phyloP scores from a whole-genome alignment of 805 yeast genomes.

The Metschnikowia rubicola region DNA sequence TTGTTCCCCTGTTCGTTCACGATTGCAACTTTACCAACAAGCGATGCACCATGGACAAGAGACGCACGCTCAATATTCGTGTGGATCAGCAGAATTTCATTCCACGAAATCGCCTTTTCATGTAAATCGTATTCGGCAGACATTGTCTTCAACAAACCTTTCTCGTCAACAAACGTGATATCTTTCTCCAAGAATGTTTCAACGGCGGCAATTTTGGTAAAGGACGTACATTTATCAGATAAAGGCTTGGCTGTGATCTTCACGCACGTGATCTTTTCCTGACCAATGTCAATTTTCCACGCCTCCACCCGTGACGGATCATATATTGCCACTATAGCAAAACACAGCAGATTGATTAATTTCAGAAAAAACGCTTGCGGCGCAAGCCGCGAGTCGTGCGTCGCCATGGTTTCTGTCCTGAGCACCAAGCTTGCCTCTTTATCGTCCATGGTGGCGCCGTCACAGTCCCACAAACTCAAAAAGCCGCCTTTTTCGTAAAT shows the following conservation, averaged over 20 bases:
- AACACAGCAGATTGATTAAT: conserved; percentile 10
- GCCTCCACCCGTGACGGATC: conserved; percentile 32
- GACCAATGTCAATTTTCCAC: conserved; percentile 36
- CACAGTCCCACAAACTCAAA: conserved; percentile 63
- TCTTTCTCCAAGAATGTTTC: conserved; percentile 47
- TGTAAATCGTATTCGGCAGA: conserved; percentile 18
- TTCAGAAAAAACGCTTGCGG: conserved; percentile 27
- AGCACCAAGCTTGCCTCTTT: conserved; percentile 26
- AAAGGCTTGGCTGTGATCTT: conserved; percentile 23
- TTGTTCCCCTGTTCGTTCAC: conserved; percentile 51
- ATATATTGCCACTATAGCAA: conserved; percentile 52
- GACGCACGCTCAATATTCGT: conserved; percentile 55
- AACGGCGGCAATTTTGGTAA: conserved; percentile 49
- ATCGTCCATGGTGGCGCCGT: conserved; percentile 29
- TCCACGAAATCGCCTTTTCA: conserved; percentile 47
- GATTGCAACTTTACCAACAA: conserved; percentile 67
- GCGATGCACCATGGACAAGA: conserved; percentile 66
- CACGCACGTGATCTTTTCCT: neutral
- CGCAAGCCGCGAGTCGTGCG: conserved; percentile 3
- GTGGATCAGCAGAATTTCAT: conserved; percentile 43
- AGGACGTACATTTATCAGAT: conserved; percentile 32
- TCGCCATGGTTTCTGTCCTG: conserved; percentile 15
- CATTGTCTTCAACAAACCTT: conserved; percentile 26
- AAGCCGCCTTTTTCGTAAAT: conserved; percentile 30
- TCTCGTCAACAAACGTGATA: conserved; percentile 53